A percentile compares a stretch with the other conserved stretches of the same genome.
Evolutionary conservation across 305 asterid species (phyloP).

Genomic region (Fraxinus xanthoxyloides): DNA sequence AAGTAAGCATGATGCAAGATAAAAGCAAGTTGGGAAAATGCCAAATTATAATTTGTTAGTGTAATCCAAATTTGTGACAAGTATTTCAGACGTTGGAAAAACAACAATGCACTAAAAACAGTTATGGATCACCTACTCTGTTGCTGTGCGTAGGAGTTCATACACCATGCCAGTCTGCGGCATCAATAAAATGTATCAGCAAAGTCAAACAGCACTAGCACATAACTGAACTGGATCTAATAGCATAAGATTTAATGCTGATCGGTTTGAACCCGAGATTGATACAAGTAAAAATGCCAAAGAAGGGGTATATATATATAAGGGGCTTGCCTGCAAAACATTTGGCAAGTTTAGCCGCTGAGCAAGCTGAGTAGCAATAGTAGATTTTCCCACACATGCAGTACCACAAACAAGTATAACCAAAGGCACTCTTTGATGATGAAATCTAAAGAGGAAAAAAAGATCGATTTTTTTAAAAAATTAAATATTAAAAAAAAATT

Average conservation of each 20-base stretch:
- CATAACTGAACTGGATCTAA: constrained; percentile 5
- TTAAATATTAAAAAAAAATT: constrained; percentile 2
- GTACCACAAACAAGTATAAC: constrained; percentile 99
- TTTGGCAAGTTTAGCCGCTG: constrained; percentile 95
- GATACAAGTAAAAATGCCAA: constrained; percentile 6
- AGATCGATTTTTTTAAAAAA: not conserved
- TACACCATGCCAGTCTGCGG: constrained; percentile 96
- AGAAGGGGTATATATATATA: constrained; percentile 10
- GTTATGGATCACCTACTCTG: constrained; percentile 63
- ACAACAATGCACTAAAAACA: constrained; percentile 21
- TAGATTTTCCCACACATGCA: constrained; percentile 97
- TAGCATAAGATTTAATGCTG: constrained; percentile 1
- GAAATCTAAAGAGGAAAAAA: constrained; percentile 54
- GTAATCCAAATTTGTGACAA: constrained; percentile 1
- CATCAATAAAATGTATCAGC: constrained; percentile 23
- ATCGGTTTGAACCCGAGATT: not conserved
- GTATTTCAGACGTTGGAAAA: constrained; percentile 13
- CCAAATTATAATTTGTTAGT: constrained; percentile 13
- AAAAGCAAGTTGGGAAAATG: constrained; percentile 17
- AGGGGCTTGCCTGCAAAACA: constrained; percentile 73
- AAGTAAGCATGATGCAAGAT: constrained; percentile 9
- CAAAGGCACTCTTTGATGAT: constrained; percentile 94
- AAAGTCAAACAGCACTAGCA: constrained; percentile 22
- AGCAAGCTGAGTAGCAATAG: constrained; percentile 96
- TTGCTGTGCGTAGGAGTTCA: constrained; percentile 91